Evolutionary conservation across 192 early-diverging fungal species (phyloP).

Genomic region (Backusella sp.): DNA sequence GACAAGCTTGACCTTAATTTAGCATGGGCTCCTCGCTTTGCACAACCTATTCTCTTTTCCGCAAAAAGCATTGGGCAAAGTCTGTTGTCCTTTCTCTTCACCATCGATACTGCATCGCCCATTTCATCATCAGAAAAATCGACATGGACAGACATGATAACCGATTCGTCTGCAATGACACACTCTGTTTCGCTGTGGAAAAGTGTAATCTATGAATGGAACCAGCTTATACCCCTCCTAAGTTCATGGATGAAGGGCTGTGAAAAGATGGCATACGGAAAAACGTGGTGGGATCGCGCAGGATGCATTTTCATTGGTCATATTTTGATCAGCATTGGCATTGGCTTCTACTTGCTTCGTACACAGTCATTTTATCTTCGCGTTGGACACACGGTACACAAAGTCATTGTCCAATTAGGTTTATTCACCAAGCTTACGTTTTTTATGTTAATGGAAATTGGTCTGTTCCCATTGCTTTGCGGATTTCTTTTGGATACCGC

Average conservation of each 20-base stretch:
- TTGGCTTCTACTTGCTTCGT: not conserved
- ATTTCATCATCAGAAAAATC: not conserved
- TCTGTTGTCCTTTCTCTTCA: not conserved
- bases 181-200: not conserved
- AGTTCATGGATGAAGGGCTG: not conserved
- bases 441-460: conserved; percentile 86
- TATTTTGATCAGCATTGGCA: not conserved
- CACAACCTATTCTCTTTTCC: not conserved
- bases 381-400: not conserved
- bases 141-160: not conserved
- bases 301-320: not conserved
- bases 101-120: not conserved
- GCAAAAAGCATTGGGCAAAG: not conserved
- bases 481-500: conserved; percentile 81
- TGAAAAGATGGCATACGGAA: not conserved
- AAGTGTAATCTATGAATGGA: not conserved
- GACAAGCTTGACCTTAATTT: not conserved
- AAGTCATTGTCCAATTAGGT: not conserved
- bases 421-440: conserved; percentile 62
- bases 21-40: not conserved
- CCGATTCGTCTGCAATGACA: not conserved
- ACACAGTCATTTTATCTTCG: not conserved
- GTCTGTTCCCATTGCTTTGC: conserved; percentile 83
- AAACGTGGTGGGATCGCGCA: not conserved
- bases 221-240: not conserved